Evolutionary conservation across 2,329 filamentous ascomycete genomes (phyloP), one percentile per base, ranked within the genome.

Genomic region (Pseudogymnoascus sp.): DNA sequence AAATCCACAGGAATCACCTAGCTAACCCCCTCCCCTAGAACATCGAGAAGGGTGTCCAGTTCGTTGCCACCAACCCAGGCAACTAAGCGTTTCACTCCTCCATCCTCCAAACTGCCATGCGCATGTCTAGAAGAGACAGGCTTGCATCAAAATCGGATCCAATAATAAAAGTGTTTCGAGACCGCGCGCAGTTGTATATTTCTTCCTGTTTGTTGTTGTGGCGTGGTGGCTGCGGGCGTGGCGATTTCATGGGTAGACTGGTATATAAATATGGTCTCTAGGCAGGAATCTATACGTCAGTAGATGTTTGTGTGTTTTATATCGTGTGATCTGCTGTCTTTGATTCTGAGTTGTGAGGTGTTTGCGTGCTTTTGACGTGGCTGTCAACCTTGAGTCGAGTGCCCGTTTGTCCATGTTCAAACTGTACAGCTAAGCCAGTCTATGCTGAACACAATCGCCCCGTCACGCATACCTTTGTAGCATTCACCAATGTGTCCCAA

Each of bases 21-120:
- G 30, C 62, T 65, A 63, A 68, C 63, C 28, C 76, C 68, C 68
- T 76, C 67, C 70, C 77, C 73, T 76, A 80, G 85, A 97, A 97
- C 87, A 97, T 97, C 76, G 81, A 86, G 78, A 97, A 97, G 90
- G 91, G 91, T 75, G 80, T 86, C 64, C 69, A 75, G 63, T 87
- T 87, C 66, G 83, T 82, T 65, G 77, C 79, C 66, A 65, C 75
- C 64, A 85, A 84, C 81, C 83, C 83, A 68, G 76, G 77, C 70
- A 83, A 84, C 73, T 85, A 84, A 80, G 47, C 28, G 18, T 14
- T 2, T 53, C 47, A 33, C 2, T 15, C 1, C 47, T 18, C 8
- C n/a, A 6, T 53, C 25, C 25, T 33, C 28, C 25, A 53, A 50
- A 33, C 47, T 53, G 47, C 47, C 15, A 53, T 53, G 47, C 47